A percentile compares a stretch with the other conserved stretches of the same genome.
Evolutionary conservation across 495 filamentous ascomycete genomes (phyloP).

Genomic region (Neurospora sp.): DNA sequence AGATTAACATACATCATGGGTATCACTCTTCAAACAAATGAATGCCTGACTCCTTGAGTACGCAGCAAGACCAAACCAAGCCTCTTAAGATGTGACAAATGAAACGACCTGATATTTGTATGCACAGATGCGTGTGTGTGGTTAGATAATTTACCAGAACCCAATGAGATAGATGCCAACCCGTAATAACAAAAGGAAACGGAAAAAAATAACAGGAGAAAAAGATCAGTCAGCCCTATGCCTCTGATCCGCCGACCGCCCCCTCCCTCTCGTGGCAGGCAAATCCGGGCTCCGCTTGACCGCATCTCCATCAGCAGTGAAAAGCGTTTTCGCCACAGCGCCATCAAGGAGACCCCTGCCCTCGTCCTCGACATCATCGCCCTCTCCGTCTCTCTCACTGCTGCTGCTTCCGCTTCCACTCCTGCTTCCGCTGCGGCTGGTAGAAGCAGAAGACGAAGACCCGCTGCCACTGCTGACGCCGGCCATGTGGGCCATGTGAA

Average conservation of each 20-base stretch:
- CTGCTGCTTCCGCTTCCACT: constrained; percentile 11
- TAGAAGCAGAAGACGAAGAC: constrained; percentile 2
- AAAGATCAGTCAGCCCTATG: background rate
- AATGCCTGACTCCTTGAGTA: background rate
- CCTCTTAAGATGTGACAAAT: background rate
- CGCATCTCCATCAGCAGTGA: background rate
- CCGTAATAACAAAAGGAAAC: background rate
- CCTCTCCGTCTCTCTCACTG: constrained; percentile 12
- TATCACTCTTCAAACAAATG: background rate
- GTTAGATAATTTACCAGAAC: background rate
- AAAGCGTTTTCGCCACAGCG: background rate
- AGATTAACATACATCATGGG: background rate
- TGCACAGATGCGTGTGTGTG: background rate
- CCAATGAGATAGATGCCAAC: background rate
- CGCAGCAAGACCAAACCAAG: background rate
- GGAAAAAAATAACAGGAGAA: background rate
- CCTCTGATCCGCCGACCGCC: background rate
- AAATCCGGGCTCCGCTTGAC: background rate
- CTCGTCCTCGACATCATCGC: constrained; percentile 13
- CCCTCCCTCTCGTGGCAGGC: background rate
- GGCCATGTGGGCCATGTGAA: constrained; percentile 20
- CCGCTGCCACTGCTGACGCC: background rate
- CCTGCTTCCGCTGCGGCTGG: background rate
- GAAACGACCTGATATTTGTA: background rate
- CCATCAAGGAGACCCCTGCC: constrained; percentile 7